These are phyloP conservation scores for Anisodus tanguticus DNA, from an alignment of 257 asterid genomes.

Conservation along the genomic window DNA sequence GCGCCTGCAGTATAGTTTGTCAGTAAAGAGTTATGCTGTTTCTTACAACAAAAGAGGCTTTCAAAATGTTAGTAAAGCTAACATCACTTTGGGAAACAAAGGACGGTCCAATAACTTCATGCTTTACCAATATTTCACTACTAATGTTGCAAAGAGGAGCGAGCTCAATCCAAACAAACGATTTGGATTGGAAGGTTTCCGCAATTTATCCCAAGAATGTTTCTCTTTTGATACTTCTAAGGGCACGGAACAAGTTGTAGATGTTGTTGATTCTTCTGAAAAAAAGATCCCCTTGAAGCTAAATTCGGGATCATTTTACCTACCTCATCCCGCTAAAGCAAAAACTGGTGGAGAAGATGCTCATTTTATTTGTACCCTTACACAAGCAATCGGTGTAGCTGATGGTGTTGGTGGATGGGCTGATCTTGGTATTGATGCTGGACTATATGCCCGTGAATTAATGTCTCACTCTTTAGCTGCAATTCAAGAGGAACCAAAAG, in stretches of 20 bases:
- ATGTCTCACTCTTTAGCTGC: constrained; percentile 23
- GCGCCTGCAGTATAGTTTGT: constrained; percentile 23
- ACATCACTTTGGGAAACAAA: constrained; percentile 4
- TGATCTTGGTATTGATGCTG: no score
- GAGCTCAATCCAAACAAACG: background rate
- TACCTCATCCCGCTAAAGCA: constrained; percentile 20
- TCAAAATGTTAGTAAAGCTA: constrained; percentile 15
- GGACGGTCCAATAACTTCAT: constrained; percentile 4
- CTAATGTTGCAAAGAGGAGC: background rate
- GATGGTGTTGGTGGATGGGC: no score
- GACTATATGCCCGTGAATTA: no score
- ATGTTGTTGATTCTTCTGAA: constrained; percentile 10
- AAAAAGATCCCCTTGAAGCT: background rate
- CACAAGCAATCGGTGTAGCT: no score
- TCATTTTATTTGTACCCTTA: no score
- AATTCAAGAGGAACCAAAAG: constrained; percentile 15
- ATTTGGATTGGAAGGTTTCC: constrained; percentile 1
- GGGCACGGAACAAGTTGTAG: constrained; percentile 1
- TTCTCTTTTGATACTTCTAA: constrained; percentile 1
- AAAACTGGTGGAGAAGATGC: constrained; percentile 35
- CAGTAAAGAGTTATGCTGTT: background rate
- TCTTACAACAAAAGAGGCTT: constrained; percentile 20
- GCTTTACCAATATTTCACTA: background rate
- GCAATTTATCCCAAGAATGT: constrained; percentile 17
- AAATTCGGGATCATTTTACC: constrained; percentile 8